Evolutionary conservation across 2,329 filamentous ascomycete genomes (phyloP).

Genomic region (Calonectria ilicicola): DNA sequence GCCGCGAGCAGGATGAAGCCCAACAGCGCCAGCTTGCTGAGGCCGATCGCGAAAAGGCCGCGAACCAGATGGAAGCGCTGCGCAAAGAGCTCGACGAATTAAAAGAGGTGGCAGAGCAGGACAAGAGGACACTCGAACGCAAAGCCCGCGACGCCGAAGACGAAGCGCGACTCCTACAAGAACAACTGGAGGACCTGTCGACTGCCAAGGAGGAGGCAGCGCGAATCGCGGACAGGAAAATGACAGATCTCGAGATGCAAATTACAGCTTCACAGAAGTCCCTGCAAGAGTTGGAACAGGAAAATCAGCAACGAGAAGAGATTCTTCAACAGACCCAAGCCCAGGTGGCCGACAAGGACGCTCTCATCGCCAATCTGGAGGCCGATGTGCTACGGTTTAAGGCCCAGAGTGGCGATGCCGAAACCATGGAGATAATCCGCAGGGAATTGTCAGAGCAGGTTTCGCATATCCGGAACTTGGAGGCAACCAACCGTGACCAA

Average conservation of each 20-base stretch:
- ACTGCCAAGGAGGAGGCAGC: conserved; percentile 77
- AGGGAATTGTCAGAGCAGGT: conserved; percentile 92
- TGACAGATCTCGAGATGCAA: conserved; percentile 66
- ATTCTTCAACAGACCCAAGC: conserved; percentile 72
- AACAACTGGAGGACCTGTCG: conserved; percentile 82
- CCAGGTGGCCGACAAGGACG: conserved; percentile 76
- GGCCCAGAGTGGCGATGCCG: conserved; percentile 86
- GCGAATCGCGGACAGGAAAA: conserved; percentile 67
- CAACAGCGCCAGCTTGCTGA: conserved; percentile 73
- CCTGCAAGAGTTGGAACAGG: conserved; percentile 70
- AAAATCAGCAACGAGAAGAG: conserved; percentile 66
- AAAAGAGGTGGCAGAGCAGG: conserved; percentile 62
- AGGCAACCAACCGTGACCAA: conserved; percentile 84
- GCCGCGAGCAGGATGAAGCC: conserved; percentile 88
- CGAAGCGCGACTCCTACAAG: conserved; percentile 78
- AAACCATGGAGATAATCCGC: conserved; percentile 87
- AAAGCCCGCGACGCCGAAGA: conserved; percentile 79
- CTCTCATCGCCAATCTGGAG: conserved; percentile 79
- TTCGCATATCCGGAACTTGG: conserved; percentile 86
- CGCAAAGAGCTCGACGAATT: conserved; percentile 65
- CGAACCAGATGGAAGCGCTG: conserved; percentile 62
- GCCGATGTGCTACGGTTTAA: conserved; percentile 86
- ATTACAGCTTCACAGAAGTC: conserved; percentile 59
- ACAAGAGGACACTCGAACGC: conserved; percentile 75
- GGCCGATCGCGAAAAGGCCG: conserved; percentile 62